Base-by-base conservation (phyloP, 2,329 filamentous ascomycete genomes). In the Myriosclerotinia scirpicola region DNA sequence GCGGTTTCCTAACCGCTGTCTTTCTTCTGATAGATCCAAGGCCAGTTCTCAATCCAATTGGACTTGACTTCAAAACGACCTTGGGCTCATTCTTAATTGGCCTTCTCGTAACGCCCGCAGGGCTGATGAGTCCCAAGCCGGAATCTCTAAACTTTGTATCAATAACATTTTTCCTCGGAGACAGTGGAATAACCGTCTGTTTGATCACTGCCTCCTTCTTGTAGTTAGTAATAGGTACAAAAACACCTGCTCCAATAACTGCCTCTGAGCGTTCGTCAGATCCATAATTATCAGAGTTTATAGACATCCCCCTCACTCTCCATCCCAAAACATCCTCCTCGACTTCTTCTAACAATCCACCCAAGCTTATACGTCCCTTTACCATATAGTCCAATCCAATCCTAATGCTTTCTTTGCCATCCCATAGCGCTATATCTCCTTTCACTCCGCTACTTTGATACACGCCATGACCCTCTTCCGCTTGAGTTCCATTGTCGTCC, bases 301-400 rank as follows among this genome's bases (percentile, higher is more conserved):
- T 9, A 1, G 58, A 38, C 20, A 54, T 42, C 17, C 26, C n/a
- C 22, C 64, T 61, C 6, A 61, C 26, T 34, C 26, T 61, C 64
- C 55, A 66, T 42, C 38, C 38, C 6, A 66, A 54, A 26, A 66
- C 40, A 26, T 66, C 64, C 55, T 53, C 55, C 30, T 61, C 64
- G 22, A 54, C 5, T 36, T 65, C 48, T 6, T 65, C 64, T 14
- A 65, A 14, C 26, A 65, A 36, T 34, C 48, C 64, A 14, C 38
- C 48, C 17, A 65, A 17, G 8, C 46, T 42, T 36, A 60, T 54
- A 42, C 20, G 26, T n/a, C 55, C 20, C 36, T 36, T 52, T 46
- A 7, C 26, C 14, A 17, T 15, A 30, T 63, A 36, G 17, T 63
- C 26, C 22, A 54, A 40, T 34, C 60, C 22, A 61, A 36, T n/a